Conservation (phyloP, 306 rosid genomes). For the Cucumis hystrix region DNA sequence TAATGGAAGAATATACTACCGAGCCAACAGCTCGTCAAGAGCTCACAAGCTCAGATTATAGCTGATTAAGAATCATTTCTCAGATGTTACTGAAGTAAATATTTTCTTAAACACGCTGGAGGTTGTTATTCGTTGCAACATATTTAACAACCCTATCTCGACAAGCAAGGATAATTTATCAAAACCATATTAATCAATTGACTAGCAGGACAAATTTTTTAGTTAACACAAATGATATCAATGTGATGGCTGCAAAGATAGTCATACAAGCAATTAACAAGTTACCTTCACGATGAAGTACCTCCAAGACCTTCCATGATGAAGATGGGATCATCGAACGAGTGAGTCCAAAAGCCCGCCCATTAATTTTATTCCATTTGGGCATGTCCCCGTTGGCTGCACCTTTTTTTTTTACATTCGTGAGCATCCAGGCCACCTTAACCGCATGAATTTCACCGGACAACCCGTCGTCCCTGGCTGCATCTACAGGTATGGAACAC, state of each 20-base stretch:
- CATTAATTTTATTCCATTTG: constrained; percentile 26
- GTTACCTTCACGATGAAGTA: constrained; percentile 25
- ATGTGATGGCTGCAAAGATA: background rate
- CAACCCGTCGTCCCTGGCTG: background rate
- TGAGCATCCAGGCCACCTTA: too few species aligned
- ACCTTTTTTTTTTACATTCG: too few species aligned
- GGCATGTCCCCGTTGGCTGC: background rate
- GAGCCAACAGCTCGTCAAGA: background rate
- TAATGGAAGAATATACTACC: background rate
- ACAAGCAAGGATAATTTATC: background rate
- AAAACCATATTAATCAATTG: background rate
- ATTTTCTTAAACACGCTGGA: background rate
- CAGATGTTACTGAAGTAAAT: background rate
- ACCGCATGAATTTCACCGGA: too few species aligned
- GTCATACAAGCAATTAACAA: background rate
- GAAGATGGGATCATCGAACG: constrained; percentile 12
- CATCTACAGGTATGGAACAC: background rate
- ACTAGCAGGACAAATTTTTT: background rate
- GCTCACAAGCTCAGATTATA: background rate
- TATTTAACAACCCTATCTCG: background rate
- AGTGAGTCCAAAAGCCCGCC: constrained; percentile 21
- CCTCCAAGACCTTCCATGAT: constrained; percentile 17
- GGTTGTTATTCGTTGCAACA: background rate
- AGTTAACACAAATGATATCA: background rate
- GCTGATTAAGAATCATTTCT: background rate